Evolutionary conservation across 1,284 basidiomycete species (phyloP).

Genomic region (Sporisorium exsertum): DNA sequence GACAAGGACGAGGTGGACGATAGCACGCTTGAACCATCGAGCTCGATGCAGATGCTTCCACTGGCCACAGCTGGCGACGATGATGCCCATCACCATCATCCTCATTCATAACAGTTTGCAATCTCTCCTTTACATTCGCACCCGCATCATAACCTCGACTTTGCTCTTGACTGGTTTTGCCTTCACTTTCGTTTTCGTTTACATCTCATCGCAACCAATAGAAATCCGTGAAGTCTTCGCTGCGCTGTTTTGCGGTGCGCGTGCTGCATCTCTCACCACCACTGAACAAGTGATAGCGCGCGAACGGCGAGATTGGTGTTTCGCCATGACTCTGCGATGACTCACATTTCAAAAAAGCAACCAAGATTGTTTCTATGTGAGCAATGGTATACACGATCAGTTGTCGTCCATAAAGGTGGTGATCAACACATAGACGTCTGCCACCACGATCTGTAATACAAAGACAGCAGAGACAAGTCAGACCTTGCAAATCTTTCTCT

Average conservation of each 20-base stretch:
- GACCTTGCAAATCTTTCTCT: no score
- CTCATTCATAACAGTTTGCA: not conserved
- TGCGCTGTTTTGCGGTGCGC: no score
- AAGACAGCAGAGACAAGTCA: not conserved
- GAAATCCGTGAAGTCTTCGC: no score
- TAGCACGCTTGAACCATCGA: not conserved
- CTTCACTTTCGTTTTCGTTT: not conserved
- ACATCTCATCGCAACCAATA: not conserved
- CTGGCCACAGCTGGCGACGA: not conserved
- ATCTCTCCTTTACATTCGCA: not conserved
- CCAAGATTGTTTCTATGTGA: not conserved
- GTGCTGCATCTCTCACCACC: no score
- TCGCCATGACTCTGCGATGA: not conserved
- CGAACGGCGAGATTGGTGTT: not conserved
- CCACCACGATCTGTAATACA: constrained; percentile 33
- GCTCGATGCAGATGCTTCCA: constrained; percentile 5
- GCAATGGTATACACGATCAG: not conserved
- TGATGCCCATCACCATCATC: not conserved
- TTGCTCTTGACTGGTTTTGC: not conserved
- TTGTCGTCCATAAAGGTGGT: constrained; percentile 33
- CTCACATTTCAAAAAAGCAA: not conserved
- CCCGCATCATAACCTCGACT: not conserved
- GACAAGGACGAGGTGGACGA: not conserved
- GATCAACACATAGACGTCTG: constrained; percentile 50
- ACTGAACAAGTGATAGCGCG: no score